These are phyloP conservation scores for Papilionanthe hybrid DNA, from an alignment of 116 monocot genomes.

Conservation along the genomic window DNA sequence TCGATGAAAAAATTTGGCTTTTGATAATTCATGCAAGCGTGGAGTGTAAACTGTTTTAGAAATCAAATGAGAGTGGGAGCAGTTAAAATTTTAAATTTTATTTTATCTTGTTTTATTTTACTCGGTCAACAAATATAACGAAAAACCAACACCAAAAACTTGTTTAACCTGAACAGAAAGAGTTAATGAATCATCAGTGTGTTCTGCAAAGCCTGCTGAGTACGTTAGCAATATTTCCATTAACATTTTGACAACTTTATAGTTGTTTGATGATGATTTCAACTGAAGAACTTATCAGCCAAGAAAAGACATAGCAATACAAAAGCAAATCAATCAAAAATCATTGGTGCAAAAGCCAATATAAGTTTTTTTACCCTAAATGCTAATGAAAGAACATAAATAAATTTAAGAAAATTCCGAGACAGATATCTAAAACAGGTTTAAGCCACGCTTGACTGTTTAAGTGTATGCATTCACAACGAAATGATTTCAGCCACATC, in stretches of 20 bases:
- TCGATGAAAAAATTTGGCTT: no score
- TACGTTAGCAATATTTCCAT: not conserved
- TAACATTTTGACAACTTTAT: not conserved
- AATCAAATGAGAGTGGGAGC: no score
- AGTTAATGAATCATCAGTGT: not conserved
- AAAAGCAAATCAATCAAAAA: not conserved
- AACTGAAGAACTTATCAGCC: not conserved
- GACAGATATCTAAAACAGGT: not conserved
- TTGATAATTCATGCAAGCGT: no score
- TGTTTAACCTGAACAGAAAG: not conserved
- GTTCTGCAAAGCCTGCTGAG: not conserved
- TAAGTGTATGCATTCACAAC: not conserved
- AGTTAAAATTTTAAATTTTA: no score
- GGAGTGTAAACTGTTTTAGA: no score
- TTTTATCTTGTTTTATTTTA: no score
- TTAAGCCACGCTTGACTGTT: not conserved
- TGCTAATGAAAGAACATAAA: not conserved
- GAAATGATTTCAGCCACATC: conserved; percentile 1
- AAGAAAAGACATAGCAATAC: not conserved
- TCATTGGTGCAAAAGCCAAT: not conserved
- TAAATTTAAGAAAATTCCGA: not conserved
- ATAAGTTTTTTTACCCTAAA: not conserved
- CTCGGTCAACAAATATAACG: not conserved
- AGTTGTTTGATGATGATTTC: not conserved
- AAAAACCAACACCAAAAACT: not conserved